Base-by-base conservation (phyloP, 179 eudicot species). In the Beta macrorhiza region DNA sequence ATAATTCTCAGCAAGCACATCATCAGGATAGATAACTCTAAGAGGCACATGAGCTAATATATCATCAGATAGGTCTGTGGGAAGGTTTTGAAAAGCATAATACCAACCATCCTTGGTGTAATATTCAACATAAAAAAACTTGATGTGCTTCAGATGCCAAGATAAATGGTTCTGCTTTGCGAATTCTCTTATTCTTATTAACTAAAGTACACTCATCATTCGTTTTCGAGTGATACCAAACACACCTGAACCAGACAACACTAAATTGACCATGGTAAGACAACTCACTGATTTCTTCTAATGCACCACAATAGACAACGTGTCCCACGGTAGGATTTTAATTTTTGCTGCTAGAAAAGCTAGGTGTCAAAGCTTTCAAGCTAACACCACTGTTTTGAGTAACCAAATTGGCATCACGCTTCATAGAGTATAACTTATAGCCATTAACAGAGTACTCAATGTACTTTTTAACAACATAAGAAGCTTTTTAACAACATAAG, bases 191-290 rank as follows among this genome's bases (percentile, higher is more conserved):
- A 69, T 44, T 69, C 51, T 69, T 69, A 11, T 61, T 62, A 20
- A 76, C 58, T 16, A 47, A 13, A 2, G 42, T 61, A 19, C 19
- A 25, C 1, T 76, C 25, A 5, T 76, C 70, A 45, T 64, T 13
- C 7, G 3, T 44, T 63, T 62, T 70, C 0, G 70, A 76, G 9
- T 76, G 47, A 53, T 20, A 73, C 76, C 76, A 73, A 13, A 73
- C 81, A 68, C 81, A 78, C 44, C 6, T 55, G 55, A 80, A 80
- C 29, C 61, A 14, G 44, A 80, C 82, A 15, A 59, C 62, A 13
- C 29, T 73, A 49, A 29, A 52, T 22, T 63, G 11, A 19, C 58
- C 71, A 14, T 29, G 79, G 32, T 62, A 80, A 12, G 45, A 37
- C 9, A 80, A 12, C 53, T 80, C 78, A 49, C 72, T 80, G 6